Conservation (phyloP, 1,284 basidiomycete genomes). For the Ustilago nuda region DNA sequence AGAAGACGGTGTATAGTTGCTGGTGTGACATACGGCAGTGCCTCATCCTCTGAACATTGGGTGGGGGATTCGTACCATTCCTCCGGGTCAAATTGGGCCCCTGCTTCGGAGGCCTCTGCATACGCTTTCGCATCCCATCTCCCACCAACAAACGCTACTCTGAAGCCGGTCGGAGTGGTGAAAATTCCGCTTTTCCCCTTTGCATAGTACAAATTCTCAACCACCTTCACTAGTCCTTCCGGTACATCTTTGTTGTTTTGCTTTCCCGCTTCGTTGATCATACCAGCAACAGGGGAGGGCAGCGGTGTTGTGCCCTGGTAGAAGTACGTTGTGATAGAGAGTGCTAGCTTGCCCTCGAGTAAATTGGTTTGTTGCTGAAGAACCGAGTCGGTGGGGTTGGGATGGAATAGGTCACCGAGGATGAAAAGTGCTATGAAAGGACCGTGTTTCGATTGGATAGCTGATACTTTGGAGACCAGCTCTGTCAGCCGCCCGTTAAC, state of each 20-base stretch:
- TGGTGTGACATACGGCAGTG: constrained; percentile 27
- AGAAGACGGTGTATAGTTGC: constrained; percentile 36
- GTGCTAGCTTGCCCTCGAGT: constrained; percentile 77
- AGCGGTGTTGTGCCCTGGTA: constrained; percentile 78
- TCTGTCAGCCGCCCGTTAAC: constrained; percentile 80
- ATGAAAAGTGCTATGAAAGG: constrained; percentile 90
- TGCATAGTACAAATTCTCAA: constrained; percentile 50
- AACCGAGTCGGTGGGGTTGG: constrained; percentile 57
- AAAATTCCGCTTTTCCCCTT: constrained; percentile 54
- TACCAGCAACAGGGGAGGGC: constrained; percentile 6
- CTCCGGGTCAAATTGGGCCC: constrained; percentile 12
- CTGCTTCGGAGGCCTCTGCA: constrained; percentile 13
- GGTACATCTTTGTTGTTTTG: constrained; percentile 3
- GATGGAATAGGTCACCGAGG: constrained; percentile 88
- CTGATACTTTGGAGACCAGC: constrained; percentile 82
- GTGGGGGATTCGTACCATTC: constrained; percentile 19
- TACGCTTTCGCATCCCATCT: constrained; percentile 29
- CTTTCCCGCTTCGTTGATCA: constrained; percentile 8
- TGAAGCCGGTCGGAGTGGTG: constrained; percentile 21
- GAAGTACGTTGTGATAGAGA: constrained; percentile 90
- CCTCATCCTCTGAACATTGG: constrained; percentile 17
- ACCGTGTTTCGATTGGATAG: constrained; percentile 91
- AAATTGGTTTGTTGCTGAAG: constrained; percentile 75
- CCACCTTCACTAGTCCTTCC: constrained; percentile 23
- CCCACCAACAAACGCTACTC: constrained; percentile 57